Base-by-base conservation (phyloP, 2,329 filamentous ascomycete species). In the Sporothrix variecibatus region DNA sequence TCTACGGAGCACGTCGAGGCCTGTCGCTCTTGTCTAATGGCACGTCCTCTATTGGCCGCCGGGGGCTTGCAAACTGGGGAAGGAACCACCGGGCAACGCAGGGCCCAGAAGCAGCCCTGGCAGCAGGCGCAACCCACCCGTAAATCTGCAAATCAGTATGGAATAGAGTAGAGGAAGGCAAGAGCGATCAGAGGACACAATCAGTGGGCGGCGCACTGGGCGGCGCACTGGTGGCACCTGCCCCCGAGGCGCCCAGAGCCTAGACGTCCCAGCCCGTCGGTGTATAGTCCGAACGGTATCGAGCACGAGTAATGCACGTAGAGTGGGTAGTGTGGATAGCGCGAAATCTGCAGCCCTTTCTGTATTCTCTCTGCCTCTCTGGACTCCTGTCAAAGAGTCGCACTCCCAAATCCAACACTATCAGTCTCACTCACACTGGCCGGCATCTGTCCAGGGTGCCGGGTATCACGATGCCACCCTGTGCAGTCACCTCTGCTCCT, bases 231-330 rank as follows among this genome's bases (percentile, higher is more conserved):
- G n/a, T 56, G 20, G 51, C n/a, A 17, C 56, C 56, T 28, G 56
- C 9, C 23, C 17, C n/a, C 11, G 46, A 38, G 38, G 12, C 12
- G 62, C 20, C 34, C 20, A n/a, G 38, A 67, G 20, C 65, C 65
- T n/a, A 23, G 23, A 31, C 23, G 12, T 17, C 43, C 43, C 65
- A 51, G 46, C 12, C 65, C 23, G 12, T 28, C 46, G 65, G 23
- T 69, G 65, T 69, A 69, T 69, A 69, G 65, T 69, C 65, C 65
- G 65, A 69, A 69, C 65, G n/a, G 43, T 53, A 51, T 67, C 38
- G 28, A 46, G 31, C 38, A 40, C 60, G 60, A 64, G 60, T 40
- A 64, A 64, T 40, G 34, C 31, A 43, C 3, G 56, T 31, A 26
- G 53, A 9, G n/a, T 58, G 53, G 20, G 23, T 56, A 56, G 23